Base-by-base conservation (phyloP, 2,329 filamentous ascomycete species). In the Alternaria alternata region DNA sequence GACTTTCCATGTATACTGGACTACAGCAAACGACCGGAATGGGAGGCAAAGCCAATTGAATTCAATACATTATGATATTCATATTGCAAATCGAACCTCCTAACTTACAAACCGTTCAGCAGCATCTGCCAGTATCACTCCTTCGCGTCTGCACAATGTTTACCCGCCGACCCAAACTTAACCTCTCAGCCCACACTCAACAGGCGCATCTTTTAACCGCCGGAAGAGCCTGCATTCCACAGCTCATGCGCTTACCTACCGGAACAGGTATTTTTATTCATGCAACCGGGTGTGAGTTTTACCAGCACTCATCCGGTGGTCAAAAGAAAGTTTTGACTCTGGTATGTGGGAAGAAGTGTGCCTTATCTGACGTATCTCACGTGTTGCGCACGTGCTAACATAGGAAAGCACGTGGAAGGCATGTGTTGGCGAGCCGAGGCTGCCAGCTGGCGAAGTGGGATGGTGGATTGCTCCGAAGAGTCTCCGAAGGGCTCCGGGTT, bases 151-250 rank as follows among this genome's bases (percentile, higher is more conserved):
- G 32, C 46, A 49, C 46, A 49, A 38, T 14, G 46, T 51, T 51
- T 38, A 51, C 34, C 36, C 34, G 49, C 34, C 3, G 7, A 14
- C 7, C 36, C 49, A 51, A 41, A 51, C 36, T 18, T 30, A 28
- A 24, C 34, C 34, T 42, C 46, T 48, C 30, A 48, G 46, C 30
- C 32, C 42, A 48, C 12, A 36, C 46, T 22, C 46, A 36, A 49
- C 32, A 49, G 30, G 30, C 51, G 16, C 41, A 51, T 57, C 38
- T 51, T 51, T 62, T 62, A 62, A 62, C 60, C 60, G 56, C 56
- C 56, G 60, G 60, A 41, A 59, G 47, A 54, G 38, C 26, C 60
- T 46, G 44, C 22, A 16, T 56, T 62, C 60, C 20, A 62, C 55
- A 48, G 32, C 34, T 32, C 3, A 38, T 28, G 11, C 38, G 24